These are phyloP conservation scores for Cladobotryum mycophilum DNA, from an alignment of 2,329 filamentous ascomycete genomes.

Conservation along the genomic window DNA sequence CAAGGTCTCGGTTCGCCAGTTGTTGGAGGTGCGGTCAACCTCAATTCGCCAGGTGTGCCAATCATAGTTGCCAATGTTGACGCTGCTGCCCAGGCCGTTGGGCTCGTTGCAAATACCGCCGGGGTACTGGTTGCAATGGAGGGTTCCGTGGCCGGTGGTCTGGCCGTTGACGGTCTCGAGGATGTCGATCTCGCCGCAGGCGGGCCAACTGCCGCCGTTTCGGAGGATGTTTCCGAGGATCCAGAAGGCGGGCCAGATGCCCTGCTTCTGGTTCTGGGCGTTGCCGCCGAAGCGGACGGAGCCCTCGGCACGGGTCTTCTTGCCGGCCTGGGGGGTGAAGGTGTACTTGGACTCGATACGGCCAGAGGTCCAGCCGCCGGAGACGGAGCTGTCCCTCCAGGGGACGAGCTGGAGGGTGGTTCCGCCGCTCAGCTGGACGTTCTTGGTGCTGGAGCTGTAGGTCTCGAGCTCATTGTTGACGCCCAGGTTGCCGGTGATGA, in stretches of 20 bases:
- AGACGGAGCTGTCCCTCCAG: slow-evolving; percentile 28
- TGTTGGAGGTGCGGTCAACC: slow-evolving; percentile 40
- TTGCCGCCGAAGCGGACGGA: slow-evolving; percentile 42
- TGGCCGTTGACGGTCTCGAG: slow-evolving; percentile 50
- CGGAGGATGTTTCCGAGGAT: slow-evolving; percentile 45
- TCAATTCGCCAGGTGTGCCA: slow-evolving; percentile 47
- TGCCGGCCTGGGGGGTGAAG: slow-evolving; percentile 40
- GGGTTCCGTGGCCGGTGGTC: slow-evolving; percentile 40
- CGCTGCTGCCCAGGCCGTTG: slow-evolving; percentile 31
- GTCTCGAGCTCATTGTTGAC: slow-evolving; percentile 48
- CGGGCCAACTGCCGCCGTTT: slow-evolving; percentile 44
- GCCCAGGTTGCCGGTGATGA: slow-evolving; percentile 33
- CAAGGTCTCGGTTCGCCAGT: slow-evolving; percentile 44
- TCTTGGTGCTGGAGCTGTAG: slow-evolving; percentile 40
- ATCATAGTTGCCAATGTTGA: slow-evolving; percentile 30
- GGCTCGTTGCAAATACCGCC: slow-evolving; percentile 49
- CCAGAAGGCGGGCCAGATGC: slow-evolving; percentile 56
- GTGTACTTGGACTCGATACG: slow-evolving; percentile 45
- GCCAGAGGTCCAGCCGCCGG: slow-evolving; percentile 45
- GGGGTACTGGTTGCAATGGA: slow-evolving; percentile 42
- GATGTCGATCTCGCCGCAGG: slow-evolving; percentile 52
- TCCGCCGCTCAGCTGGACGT: slow-evolving; percentile 45
- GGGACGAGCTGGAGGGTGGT: slow-evolving; percentile 48
- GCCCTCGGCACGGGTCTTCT: slow-evolving; percentile 41
- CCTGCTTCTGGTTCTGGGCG: slow-evolving; percentile 38